Base-by-base conservation (phyloP, 2,329 filamentous ascomycete species). In the Gnomoniopsis sp. region DNA sequence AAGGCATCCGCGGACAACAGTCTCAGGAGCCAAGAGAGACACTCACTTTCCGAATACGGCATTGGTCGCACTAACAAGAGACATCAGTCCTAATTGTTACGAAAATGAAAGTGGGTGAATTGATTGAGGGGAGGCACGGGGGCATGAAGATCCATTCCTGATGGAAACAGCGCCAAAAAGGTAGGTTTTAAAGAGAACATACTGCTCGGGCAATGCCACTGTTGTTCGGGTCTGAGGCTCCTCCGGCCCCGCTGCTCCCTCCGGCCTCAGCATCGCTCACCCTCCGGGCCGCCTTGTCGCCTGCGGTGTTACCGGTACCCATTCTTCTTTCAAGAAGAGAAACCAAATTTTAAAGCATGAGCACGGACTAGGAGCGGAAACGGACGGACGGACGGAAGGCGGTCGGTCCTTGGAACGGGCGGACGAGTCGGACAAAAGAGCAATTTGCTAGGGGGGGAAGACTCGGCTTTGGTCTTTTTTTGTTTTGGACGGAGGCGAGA, bases 31-130 rank as follows among this genome's bases (percentile, higher is more conserved):
- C 47, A 49, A 33, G 38, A 33, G 38, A 30, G 30, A 38, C 55
- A 64, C 64, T 65, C 61, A 71, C 73, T 71, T 75, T 75, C 63
- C 73, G 67, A 15, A 72, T 64, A 26, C 73, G 70, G 60, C 73
- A 75, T 63, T 74, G 72, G 62, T 75, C 73, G 65, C 73, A 75
- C 73, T 75, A 57, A 43, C 38, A 23, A 30, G 15, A 44, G 19
- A 53, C 3, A n/a, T 22, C 15, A 26, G 23, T 26, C n/a, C 21
- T 38, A 11, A 48, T 2, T 26, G 15, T 48, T 33, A 38, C 12
- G 36, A 19, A 34, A 15, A 38, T n/a, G 15, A n/a, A 41, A 26
- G 50, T 49, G 50, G n/a, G 47, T 54, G 55, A 47, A 48, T 57
- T 8, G 22, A 21, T 17, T 51, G 43, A 43, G 15, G 46, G 11